These are phyloP conservation scores for Candida silvatica DNA, from an alignment of 805 yeast genomes.

Conservation along the genomic window DNA sequence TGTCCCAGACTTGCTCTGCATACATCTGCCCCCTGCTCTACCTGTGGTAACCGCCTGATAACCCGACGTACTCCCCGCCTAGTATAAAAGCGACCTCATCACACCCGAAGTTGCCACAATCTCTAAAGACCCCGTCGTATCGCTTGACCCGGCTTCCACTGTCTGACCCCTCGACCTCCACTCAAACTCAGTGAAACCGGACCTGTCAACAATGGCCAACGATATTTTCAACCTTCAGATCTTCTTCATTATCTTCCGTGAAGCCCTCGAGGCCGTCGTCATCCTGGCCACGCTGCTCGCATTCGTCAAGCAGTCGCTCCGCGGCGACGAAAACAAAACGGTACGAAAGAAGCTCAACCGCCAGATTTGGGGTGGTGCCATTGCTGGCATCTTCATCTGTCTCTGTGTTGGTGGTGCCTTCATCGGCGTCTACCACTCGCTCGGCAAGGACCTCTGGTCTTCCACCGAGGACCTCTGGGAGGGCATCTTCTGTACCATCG, in stretches of 20 bases:
- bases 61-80: no score
- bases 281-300: constrained; percentile 83
- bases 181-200: no score
- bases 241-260: constrained; percentile 85
- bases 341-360: constrained; percentile 51
- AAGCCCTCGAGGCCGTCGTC: constrained; percentile 80
- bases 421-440: constrained; percentile 80
- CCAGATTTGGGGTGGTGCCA: constrained; percentile 82
- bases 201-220: constrained; percentile 8
- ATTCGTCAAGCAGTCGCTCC: constrained; percentile 80
- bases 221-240: constrained; percentile 56
- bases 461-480: constrained; percentile 88
- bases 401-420: constrained; percentile 78
- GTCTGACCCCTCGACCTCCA: no score
- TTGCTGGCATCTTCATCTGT: constrained; percentile 65
- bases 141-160: no score
- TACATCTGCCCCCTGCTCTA: no score
- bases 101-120: no score
- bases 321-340: constrained; percentile 34
- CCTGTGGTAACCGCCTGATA: no score
- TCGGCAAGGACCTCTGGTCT: constrained; percentile 75
- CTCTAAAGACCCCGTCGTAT: no score
- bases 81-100: no score
- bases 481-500: constrained; percentile 83
- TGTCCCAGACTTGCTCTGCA: no score